Conservation (phyloP, 768 basidiomycete genomes). For the Leccinum barrowsii region DNA sequence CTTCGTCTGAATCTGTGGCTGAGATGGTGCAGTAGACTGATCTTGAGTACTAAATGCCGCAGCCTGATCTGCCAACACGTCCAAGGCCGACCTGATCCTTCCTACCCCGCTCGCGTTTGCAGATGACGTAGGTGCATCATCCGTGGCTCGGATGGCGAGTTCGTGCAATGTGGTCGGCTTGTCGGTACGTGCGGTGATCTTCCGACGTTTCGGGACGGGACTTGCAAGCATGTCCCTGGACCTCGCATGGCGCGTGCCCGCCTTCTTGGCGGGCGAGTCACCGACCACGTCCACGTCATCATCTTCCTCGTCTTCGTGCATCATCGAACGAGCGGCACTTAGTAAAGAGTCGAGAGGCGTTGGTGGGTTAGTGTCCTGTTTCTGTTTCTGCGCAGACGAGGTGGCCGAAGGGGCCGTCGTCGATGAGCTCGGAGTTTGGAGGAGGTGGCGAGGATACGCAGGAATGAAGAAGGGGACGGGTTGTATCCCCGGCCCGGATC, state of each 20-base stretch:
- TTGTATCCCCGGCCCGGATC: slow-evolving; percentile 25
- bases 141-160: background rate
- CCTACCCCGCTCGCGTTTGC: slow-evolving; percentile 3
- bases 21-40: slow-evolving; percentile 9
- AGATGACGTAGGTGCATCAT: background rate
- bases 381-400: slow-evolving; percentile 21
- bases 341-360: slow-evolving; percentile 59
- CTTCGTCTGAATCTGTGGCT: slow-evolving; percentile 1
- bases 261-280: slow-evolving; percentile 18
- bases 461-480: slow-evolving; percentile 31
- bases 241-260: slow-evolving; percentile 29
- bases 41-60: slow-evolving; percentile 47
- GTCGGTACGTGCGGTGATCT: slow-evolving; percentile 13
- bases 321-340: slow-evolving; percentile 58
- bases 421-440: slow-evolving; percentile 32
- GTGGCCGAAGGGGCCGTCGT: slow-evolving; percentile 26
- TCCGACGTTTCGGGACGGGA: slow-evolving; percentile 40
- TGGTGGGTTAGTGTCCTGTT: slow-evolving; percentile 28
- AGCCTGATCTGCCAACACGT: slow-evolving; percentile 74
- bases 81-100: slow-evolving; percentile 52
- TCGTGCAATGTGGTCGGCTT: slow-evolving; percentile 10
- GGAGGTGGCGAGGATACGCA: slow-evolving; percentile 25
- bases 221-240: slow-evolving; percentile 27
- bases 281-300: slow-evolving; percentile 24
- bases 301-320: slow-evolving; percentile 37